These are phyloP conservation scores for Xylariales sp. DNA, from an alignment of 2,329 filamentous ascomycete genomes.

Conservation along the genomic window DNA sequence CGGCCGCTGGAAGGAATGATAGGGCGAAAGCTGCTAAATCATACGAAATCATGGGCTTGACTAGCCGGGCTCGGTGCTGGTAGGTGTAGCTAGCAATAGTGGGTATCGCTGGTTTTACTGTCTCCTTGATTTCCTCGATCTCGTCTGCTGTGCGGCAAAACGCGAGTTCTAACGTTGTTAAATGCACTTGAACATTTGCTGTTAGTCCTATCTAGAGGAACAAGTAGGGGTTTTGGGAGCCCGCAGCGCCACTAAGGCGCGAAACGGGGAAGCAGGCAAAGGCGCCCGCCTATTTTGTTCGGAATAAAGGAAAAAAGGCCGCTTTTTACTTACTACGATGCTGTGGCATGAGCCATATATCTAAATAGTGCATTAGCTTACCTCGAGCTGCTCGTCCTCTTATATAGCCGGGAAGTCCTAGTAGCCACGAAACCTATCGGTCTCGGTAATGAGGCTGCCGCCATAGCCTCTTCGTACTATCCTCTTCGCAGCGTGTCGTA, in stretches of 20 bases:
- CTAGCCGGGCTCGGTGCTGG: conserved; percentile 76
- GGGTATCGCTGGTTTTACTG: conserved; percentile 67
- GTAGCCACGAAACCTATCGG: neutral
- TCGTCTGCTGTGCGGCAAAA: conserved; percentile 79
- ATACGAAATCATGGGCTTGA: conserved; percentile 85
- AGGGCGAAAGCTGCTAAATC: conserved; percentile 88
- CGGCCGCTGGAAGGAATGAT: conserved; percentile 84
- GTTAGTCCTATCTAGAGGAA: conserved; percentile 5
- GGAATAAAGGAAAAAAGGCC: neutral
- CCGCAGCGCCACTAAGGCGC: neutral
- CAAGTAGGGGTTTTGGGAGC: neutral
- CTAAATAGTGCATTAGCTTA: conserved; percentile 56
- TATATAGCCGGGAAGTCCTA: too few species aligned
- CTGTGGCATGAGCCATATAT: conserved; percentile 86
- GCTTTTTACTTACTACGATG: conserved; percentile 58
- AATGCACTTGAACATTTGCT: conserved; percentile 66
- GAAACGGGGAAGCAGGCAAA: neutral
- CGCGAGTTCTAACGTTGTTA: conserved; percentile 87
- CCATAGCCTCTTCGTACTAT: neutral
- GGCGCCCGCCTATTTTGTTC: neutral
- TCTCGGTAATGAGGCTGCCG: neutral
- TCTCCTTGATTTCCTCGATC: conserved; percentile 71
- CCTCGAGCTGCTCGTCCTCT: neutral
- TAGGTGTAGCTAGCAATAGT: conserved; percentile 74
- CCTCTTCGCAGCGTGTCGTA: neutral